These are phyloP conservation scores for Ophiosphaerella korrae DNA, from an alignment of 2,329 filamentous ascomycete species.

Conservation along the genomic window DNA sequence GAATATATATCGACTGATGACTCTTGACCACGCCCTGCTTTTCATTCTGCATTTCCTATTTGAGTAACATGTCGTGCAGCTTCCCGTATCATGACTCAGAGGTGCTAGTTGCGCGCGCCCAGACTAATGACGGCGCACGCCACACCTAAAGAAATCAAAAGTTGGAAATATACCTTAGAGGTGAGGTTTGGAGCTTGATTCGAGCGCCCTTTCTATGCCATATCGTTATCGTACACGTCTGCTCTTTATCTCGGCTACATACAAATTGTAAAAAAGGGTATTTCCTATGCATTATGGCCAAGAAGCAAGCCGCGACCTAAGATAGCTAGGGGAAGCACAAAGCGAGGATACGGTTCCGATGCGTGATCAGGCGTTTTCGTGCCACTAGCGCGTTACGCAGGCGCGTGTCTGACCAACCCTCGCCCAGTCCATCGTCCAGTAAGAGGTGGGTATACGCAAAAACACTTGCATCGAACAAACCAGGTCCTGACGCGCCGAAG, in stretches of 20 bases:
- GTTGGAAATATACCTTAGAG: background rate
- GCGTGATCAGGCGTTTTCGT: slow-evolving; percentile 67
- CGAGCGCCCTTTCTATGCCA: slow-evolving; percentile 1
- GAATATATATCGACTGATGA: slow-evolving; percentile 26
- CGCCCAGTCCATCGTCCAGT: slow-evolving; percentile 63
- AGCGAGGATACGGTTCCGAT: slow-evolving; percentile 63
- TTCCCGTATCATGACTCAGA: slow-evolving; percentile 38
- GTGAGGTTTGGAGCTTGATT: background rate
- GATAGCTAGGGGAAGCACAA: slow-evolving; percentile 52
- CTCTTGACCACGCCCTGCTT: slow-evolving; percentile 16
- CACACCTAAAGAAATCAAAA: background rate
- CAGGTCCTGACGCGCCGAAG: slow-evolving; percentile 63
- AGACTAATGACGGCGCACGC: slow-evolving; percentile 8
- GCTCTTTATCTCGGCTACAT: background rate
- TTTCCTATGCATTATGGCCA: no score
- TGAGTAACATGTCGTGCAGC: slow-evolving; percentile 36
- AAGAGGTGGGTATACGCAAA: slow-evolving; percentile 90
- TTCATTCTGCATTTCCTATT: slow-evolving; percentile 19
- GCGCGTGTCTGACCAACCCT: slow-evolving; percentile 65
- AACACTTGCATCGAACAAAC: slow-evolving; percentile 83
- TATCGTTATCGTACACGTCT: background rate
- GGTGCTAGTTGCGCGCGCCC: slow-evolving; percentile 16
- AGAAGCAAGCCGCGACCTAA: slow-evolving; percentile 3
- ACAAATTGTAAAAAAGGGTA: background rate
- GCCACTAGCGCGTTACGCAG: slow-evolving; percentile 63